Percentiles rank a stretch among this genome's conserved stretches.
These are phyloP conservation scores for Hypomyces perniciosus DNA, from an alignment of 2,329 filamentous ascomycete genomes.

Conservation along the genomic window DNA sequence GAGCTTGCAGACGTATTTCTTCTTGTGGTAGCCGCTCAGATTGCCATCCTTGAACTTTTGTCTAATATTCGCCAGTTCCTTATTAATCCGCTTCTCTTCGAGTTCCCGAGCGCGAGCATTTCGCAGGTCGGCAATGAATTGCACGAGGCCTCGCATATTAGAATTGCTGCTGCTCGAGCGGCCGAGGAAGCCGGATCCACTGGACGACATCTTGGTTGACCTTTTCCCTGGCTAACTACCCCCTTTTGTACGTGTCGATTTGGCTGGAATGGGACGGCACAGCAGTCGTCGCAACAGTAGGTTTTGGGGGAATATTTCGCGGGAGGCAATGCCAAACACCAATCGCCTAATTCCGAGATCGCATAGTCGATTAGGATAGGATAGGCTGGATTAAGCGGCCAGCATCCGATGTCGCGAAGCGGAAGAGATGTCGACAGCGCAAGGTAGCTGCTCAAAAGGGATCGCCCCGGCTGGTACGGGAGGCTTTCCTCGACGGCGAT, in stretches of 20 bases:
- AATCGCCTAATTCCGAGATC: conserved; percentile 23
- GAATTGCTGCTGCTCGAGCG: conserved; percentile 59
- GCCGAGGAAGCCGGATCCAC: conserved; percentile 57
- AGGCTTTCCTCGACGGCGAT: not conserved
- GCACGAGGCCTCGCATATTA: conserved; percentile 79
- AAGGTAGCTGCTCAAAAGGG: no score
- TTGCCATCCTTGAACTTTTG: conserved; percentile 97
- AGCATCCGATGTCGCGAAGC: conserved; percentile 19
- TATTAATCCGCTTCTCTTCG: conserved; percentile 99
- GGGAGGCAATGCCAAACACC: conserved; percentile 18
- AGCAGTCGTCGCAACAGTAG: conserved; percentile 1
- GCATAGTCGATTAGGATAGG: conserved; percentile 25
- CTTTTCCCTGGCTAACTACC: not conserved
- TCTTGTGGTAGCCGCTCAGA: conserved; percentile 95
- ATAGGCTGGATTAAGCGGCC: conserved; percentile 22
- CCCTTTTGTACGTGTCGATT: not conserved
- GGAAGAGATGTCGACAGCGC: not conserved
- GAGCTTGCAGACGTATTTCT: conserved; percentile 99
- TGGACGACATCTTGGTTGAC: conserved; percentile 45
- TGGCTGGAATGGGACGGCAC: not conserved
- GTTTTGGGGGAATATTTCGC: conserved; percentile 1
- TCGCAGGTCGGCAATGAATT: conserved; percentile 94
- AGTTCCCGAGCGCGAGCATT: conserved; percentile 93
- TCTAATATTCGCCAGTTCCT: conserved; percentile 95
- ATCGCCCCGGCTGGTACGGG: not conserved